Evolutionary conservation across 208 protist species (phyloP), one percentile per base, ranked within the genome.

Genomic region (Angomonas desouzai): DNA sequence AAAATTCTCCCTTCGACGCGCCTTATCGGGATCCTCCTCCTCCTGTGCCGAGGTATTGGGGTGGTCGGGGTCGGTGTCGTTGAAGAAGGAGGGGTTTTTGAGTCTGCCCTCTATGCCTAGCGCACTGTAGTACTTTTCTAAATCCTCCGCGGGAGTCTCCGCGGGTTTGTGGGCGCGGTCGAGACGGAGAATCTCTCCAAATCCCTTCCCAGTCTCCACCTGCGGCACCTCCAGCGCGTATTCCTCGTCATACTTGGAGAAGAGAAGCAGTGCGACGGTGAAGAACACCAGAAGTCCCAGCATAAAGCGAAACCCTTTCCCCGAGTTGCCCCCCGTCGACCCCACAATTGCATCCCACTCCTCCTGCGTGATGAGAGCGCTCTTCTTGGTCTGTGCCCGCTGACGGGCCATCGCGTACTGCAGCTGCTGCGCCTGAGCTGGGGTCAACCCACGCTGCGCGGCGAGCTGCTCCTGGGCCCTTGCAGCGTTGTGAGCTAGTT

Each of bases 181-280:
- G 22, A 76, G 43, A 48, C 61, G 62, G 2, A 87, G 43, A n/a
- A 77, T 45, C 62, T 86, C 77, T 36, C 80, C 80, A 72, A 91
- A 90, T 38, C 84, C 87, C 25, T 68, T 73, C 20, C 84, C 87
- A 57, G 71, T 88, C 62, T 89, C 83, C 25, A 93, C 66, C 61
- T 93, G 87, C 25, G 87, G 87, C 22, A 90, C 80, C 71, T 94
- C 85, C 4, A 94, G 13, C 59, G 85, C 87, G 75, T 85, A 91
- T 77, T 94, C 89, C 43, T 83, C 76, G 62, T 94, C 89, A 51
- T 91, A 94, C 70, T 92, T 94, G 29, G 74, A 74, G 18, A 85
- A 72, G 4, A 58, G 51, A 6, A 94, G 62, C 20, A 91, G 18
- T 34, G 77, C 33, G n/a, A 94, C 32, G 30, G 67, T 55, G 53